Percentiles rank a stretch among this genome's conserved stretches.
Conservation (phyloP, 75 land plant genomes). For the Selaginella moellendorffii region DNA sequence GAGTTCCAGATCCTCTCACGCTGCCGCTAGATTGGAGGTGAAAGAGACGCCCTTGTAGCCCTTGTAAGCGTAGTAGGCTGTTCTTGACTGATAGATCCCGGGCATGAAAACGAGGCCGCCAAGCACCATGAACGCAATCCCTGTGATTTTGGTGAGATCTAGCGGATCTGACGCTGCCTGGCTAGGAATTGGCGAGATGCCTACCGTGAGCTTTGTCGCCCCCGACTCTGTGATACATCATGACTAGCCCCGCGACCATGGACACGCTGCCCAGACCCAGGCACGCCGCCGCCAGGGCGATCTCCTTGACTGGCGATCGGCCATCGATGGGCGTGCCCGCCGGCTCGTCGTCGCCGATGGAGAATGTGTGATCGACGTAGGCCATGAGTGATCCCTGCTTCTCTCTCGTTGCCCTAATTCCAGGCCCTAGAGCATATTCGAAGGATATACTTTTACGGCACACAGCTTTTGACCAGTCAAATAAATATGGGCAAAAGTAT, state of each 20-base stretch:
- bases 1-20: too few relatives aligned
- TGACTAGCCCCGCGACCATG: not conserved
- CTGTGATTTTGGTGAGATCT: not conserved
- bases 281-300: not conserved
- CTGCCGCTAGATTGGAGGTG: too few relatives aligned
- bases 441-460: too few relatives aligned
- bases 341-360: not conserved
- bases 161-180: too few relatives aligned
- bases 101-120: not conserved
- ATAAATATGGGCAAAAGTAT: too few relatives aligned
- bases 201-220: constrained; percentile 9
- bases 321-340: not conserved
- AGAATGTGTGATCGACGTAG: constrained; percentile 7
- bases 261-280: not conserved
- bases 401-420: not conserved
- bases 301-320: not conserved
- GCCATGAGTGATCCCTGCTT: too few relatives aligned
- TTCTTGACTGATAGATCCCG: not conserved
- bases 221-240: not conserved
- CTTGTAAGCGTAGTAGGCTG: not conserved
- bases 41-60: too few relatives aligned
- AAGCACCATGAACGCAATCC: not conserved
- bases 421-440: not conserved
- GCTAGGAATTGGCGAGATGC: too few relatives aligned
- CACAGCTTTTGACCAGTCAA: too few relatives aligned